Evolutionary conservation across 805 yeast genomes (phyloP), one percentile per base, ranked within the genome.

Genomic region (Suhomyces vadensis): DNA sequence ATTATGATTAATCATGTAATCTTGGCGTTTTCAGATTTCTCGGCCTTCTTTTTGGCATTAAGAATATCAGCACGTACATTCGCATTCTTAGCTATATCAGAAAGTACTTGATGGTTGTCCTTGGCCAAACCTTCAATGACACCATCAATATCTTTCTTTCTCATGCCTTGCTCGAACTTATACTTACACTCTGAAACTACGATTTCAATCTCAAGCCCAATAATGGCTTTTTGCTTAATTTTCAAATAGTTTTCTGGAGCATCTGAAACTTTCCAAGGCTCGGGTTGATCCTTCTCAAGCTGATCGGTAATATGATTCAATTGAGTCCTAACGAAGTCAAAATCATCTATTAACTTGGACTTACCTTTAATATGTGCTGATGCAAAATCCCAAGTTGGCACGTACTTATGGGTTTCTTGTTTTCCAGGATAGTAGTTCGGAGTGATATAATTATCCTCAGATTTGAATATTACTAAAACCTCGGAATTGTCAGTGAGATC

Each of bases 381-480:
- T 2, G 77, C 79, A 60, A 75, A 82, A 57, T 79, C 82, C 87
- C 87, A 83, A 1, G 87, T 82, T 13, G 87, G 86, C n/a, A 82
- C 87, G 33, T 70, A 72, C 55, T 80, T 82, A 48, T 79, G 83
- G 24, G 83, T 77, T 38, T 69, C 69, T 37, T 71, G 62, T 62
- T 82, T 82, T 16, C 73, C 67, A 6, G 79, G 76, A 54, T 83
- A 83, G 74, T 81, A 82, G 11, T 72, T 58, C 1, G 88, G 86
- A 19, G 81, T 61, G 17, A 82, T 74, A 55, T 83, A 83, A 0
- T 79, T 62, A 53, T 78, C 69, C 3, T 56, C 63, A 5, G 79
- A 68, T 56, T 74, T 78, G 66, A 82, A 83, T 3, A 80, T 68
- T 9, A 81, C 71, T 48, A 77, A 60, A 10, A 74, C 75, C 6